phyloP scores from a whole-genome alignment of 306 rosid genomes.

The Malus sieversii region DNA sequence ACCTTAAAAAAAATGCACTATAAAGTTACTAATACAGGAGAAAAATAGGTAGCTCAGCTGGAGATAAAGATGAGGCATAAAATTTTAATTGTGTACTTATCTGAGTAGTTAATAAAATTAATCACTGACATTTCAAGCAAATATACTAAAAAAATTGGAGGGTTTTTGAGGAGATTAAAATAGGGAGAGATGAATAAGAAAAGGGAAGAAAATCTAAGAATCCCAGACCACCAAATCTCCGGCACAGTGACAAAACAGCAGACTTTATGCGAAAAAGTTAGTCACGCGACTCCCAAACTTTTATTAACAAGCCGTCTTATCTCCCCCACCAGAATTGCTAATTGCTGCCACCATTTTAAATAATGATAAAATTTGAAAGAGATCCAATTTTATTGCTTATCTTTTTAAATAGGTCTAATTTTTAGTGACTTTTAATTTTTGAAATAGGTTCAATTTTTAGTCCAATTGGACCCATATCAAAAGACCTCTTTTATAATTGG shows the following conservation, averaged over 20 bases:
- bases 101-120: neutral
- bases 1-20: too few relatives aligned
- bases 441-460: too few relatives aligned
- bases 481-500: neutral
- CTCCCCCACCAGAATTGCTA: neutral
- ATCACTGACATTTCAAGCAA: neutral
- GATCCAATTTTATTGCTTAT: too few relatives aligned
- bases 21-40: neutral
- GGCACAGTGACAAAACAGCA: constrained; percentile 29
- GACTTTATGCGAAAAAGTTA: constrained; percentile 36
- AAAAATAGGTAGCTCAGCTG: neutral
- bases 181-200: neutral
- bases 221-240: constrained; percentile 60
- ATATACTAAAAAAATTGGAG: neutral
- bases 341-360: neutral
- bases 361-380: too few relatives aligned
- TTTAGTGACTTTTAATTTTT: too few relatives aligned
- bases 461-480: too few relatives aligned
- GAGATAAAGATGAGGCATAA: neutral
- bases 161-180: neutral
- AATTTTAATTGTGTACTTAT: neutral
- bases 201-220: constrained; percentile 37
- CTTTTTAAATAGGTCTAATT: too few relatives aligned
- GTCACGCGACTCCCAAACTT: constrained; percentile 38
- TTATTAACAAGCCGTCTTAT: constrained; percentile 19